Conservation (phyloP, 345 rosid species). For the Melaleuca alternifolia region DNA sequence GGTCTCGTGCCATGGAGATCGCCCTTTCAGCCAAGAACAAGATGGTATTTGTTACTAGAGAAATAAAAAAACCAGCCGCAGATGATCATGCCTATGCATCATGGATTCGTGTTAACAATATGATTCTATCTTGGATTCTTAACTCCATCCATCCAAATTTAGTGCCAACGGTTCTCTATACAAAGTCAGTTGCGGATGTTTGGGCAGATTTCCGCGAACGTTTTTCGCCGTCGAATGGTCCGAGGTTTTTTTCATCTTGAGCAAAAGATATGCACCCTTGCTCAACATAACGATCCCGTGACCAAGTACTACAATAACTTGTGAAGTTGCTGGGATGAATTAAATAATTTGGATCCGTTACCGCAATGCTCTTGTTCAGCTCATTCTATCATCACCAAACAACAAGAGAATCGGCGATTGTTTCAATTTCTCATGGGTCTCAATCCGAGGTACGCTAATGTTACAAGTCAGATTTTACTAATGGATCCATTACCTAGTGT, state of each 20-base stretch:
- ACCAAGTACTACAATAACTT: too few relatives aligned
- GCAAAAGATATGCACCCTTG: not conserved
- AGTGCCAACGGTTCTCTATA: not conserved
- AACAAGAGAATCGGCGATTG: not conserved
- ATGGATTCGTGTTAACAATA: not conserved
- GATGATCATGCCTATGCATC: not conserved
- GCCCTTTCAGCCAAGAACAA: not conserved
- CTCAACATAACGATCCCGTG: not conserved
- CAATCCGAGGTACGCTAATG: not conserved
- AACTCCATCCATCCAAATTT: not conserved
- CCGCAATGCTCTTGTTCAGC: not conserved
- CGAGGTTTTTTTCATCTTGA: not conserved
- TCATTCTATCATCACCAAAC: not conserved
- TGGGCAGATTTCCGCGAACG: rapidly evolving
- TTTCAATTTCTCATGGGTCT: not conserved
- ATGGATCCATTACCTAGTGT: not conserved
- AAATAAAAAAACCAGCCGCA: not conserved
- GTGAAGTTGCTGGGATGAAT: not conserved
- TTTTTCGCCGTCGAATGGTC: not conserved
- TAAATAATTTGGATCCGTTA: not conserved
- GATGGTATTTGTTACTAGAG: not conserved
- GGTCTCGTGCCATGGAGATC: not conserved
- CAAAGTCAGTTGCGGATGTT: rapidly evolving
- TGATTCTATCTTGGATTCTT: not conserved
- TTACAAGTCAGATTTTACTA: not conserved